Percentiles rank a stretch among this genome's conserved stretches.
These are phyloP conservation scores for Ceratobasidium sp. DNA, from an alignment of 1,284 basidiomycete genomes.

Conservation along the genomic window DNA sequence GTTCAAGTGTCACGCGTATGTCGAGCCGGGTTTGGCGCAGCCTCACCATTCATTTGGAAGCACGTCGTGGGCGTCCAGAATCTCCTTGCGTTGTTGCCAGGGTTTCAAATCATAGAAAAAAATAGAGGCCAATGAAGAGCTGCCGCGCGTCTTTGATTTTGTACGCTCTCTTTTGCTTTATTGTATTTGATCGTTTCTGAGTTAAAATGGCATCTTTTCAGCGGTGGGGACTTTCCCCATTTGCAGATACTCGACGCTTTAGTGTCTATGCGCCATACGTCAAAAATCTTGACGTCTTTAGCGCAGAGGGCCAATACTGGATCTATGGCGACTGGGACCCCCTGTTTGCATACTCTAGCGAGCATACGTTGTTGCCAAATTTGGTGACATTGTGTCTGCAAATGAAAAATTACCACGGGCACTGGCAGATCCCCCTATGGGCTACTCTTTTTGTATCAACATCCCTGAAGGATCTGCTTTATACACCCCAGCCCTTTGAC, in stretches of 20 bases:
- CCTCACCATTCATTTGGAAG: not conserved
- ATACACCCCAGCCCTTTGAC: not conserved
- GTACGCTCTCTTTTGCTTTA: no score
- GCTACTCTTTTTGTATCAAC: not conserved
- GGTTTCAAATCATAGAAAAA: not conserved
- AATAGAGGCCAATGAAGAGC: no score
- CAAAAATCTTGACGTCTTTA: not conserved
- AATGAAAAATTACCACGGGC: not conserved
- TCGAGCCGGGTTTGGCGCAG: not conserved
- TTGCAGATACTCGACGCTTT: not conserved
- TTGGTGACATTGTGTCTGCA: not conserved
- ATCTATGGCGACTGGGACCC: not conserved
- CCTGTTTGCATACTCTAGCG: not conserved
- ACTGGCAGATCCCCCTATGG: not conserved
- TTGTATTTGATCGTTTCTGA: no score
- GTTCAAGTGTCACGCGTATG: not conserved
- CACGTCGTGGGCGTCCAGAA: constrained; percentile 11
- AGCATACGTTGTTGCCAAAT: not conserved
- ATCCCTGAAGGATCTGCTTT: not conserved
- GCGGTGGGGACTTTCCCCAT: no score
- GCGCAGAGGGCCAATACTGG: not conserved
- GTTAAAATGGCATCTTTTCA: no score
- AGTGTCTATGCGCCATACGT: constrained; percentile 16
- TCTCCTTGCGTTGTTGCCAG: constrained; percentile 8
- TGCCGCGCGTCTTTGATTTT: no score